phyloP scores from a whole-genome alignment of 2,329 filamentous ascomycete species.

The Penicillium concentricum region DNA sequence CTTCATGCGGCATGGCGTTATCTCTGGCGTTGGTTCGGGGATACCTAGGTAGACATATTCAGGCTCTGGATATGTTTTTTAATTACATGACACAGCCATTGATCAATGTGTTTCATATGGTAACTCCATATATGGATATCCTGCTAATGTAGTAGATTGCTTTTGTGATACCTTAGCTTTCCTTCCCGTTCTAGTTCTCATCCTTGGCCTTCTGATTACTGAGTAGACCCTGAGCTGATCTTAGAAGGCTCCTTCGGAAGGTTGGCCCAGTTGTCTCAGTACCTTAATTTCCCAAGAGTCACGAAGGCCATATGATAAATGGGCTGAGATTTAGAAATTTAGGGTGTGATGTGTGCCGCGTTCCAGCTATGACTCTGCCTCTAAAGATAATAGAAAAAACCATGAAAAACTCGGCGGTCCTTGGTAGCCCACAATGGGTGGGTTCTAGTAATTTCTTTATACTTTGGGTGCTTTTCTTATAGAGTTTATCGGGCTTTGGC shows the following conservation, averaged over 20 bases:
- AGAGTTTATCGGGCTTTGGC: too few relatives aligned
- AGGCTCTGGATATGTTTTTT: background rate
- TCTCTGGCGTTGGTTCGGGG: slow-evolving; percentile 12
- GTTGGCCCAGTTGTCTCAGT: too few relatives aligned
- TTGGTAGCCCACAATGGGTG: too few relatives aligned
- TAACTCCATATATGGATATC: background rate
- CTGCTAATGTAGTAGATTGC: background rate
- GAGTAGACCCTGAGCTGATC: background rate
- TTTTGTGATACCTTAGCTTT: background rate
- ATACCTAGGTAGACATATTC: slow-evolving; percentile 1
- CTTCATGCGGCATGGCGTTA: slow-evolving; percentile 15
- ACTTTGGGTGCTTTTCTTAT: too few relatives aligned
- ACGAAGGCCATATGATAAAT: too few relatives aligned
- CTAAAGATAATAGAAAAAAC: too few relatives aligned
- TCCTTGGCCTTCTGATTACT: background rate
- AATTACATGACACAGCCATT: background rate
- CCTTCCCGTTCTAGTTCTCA: background rate
- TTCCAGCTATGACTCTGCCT: too few relatives aligned
- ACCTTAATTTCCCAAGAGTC: too few relatives aligned
- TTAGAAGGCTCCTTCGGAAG: background rate
- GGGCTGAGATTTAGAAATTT: too few relatives aligned
- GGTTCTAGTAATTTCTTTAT: too few relatives aligned
- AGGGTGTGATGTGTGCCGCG: too few relatives aligned
- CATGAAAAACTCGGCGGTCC: too few relatives aligned
- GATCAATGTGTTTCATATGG: background rate